Base-by-base conservation (phyloP, 805 yeast species). In the Candida bentonensis region DNA sequence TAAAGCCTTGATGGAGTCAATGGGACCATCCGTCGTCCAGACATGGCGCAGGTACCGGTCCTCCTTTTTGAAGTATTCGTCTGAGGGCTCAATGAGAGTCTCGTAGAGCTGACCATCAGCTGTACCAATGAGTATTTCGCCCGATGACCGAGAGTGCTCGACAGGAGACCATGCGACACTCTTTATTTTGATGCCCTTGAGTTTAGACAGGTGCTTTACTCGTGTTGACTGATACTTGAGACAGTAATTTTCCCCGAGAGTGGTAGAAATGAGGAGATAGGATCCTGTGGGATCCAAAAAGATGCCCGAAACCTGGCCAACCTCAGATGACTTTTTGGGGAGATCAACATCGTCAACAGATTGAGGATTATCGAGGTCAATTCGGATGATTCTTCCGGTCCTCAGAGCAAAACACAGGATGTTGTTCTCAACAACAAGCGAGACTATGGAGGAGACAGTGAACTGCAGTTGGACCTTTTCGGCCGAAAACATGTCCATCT, bases 321-420 rank as follows among this genome's bases (percentile, higher is more conserved):
- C 50, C 4, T 57, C 58, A 25, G 53, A 49, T 20, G 51, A 45
- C 23, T 56, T 55, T 41, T 53, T 50, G 40, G 64, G 60, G 20
- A 59, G 39, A 44, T 58, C 62, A 17, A 63, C 51, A 33, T 65
- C 61, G 36, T 67, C 69, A 3, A 82, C 78, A 4, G 66, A 66
- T 27, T 79, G 75, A 1, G 92, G 92, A 42, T 68, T 68, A 42
- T 75, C 78, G 49, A 82, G 61, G 51, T 81, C 77, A 25, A 83
- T 80, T n/a, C 81, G 61, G 50, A 73, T 73, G n/a, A 82, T 60
- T 15, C 67, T 54, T 1, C 81, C 79, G 5, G 69, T 60, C 42
- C 63, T 64, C 45, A 77, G 63, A 0, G 79, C 74, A 41, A 82
- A 61, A 45, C 73, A 69, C 33, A 82, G 68, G 3, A 72, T 60